phyloP scores from a whole-genome alignment of 2,329 filamentous ascomycete species.

The Fusarium sp. region DNA sequence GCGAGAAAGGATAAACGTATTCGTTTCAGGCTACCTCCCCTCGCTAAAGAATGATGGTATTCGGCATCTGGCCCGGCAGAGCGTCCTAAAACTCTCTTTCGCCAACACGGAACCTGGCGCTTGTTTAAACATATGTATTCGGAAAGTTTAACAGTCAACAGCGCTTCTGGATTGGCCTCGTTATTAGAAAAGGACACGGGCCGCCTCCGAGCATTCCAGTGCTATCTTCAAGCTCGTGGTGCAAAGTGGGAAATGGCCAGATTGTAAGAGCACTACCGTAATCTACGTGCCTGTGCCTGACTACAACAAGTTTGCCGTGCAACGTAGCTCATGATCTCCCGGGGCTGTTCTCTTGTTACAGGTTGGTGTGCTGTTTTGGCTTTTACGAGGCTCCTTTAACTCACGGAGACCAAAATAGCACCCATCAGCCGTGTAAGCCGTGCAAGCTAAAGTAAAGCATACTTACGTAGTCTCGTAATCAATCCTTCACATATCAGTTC shows the following conservation, averaged over 20 bases:
- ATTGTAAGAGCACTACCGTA: slow-evolving; percentile 14
- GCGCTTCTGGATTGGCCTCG: slow-evolving; percentile 22
- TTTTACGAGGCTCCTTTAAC: slow-evolving; percentile 22
- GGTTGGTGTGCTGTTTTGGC: slow-evolving; percentile 4
- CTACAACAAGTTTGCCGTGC: slow-evolving; percentile 8
- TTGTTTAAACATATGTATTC: neutral
- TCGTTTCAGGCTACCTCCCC: slow-evolving; percentile 39
- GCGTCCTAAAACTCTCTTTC: slow-evolving; percentile 5
- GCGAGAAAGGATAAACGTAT: slow-evolving; percentile 18
- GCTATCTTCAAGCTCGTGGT: neutral
- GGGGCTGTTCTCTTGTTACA: slow-evolving; percentile 11
- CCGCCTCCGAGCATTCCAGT: slow-evolving; percentile 32
- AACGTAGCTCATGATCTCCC: slow-evolving; percentile 1
- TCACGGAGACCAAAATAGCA: slow-evolving; percentile 40
- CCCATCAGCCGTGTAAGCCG: slow-evolving; percentile 12
- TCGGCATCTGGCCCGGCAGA: slow-evolving; percentile 23
- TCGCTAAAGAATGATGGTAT: slow-evolving; percentile 8
- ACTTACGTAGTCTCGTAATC: neutral
- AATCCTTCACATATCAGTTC: slow-evolving; percentile 3
- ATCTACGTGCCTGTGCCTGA: slow-evolving; percentile 23
- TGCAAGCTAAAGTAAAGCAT: slow-evolving; percentile 14
- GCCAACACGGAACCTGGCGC: neutral
- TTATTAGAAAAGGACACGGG: slow-evolving; percentile 21
- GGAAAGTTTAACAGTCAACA: slow-evolving; percentile 27
- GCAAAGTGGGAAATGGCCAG: slow-evolving; percentile 20